phyloP scores from a whole-genome alignment of 2,329 filamentous ascomycete genomes.

The Xylariaceae sp. region DNA sequence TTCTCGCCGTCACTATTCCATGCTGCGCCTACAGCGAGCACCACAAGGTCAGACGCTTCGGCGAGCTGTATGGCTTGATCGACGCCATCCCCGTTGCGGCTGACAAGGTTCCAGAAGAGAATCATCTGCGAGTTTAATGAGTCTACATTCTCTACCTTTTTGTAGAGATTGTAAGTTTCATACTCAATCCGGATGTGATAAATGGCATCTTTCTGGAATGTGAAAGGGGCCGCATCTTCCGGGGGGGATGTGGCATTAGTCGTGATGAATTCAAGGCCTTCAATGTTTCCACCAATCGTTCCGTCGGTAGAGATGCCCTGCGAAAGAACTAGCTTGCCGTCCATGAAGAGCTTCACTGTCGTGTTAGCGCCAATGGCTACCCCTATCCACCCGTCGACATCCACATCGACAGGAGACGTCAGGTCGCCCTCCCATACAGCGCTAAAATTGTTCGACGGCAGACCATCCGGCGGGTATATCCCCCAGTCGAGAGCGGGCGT shows the following conservation, averaged over 20 bases:
- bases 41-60: slow-evolving; percentile 33
- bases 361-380: slow-evolving; percentile 39
- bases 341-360: slow-evolving; percentile 36
- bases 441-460: slow-evolving; percentile 43
- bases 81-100: slow-evolving; percentile 28
- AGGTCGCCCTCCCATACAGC: slow-evolving; percentile 40
- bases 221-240: slow-evolving; percentile 35
- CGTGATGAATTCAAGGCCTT: slow-evolving; percentile 33
- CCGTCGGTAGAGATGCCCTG: slow-evolving; percentile 25
- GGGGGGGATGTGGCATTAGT: slow-evolving; percentile 36
- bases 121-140: slow-evolving; percentile 40
- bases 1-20: slow-evolving; percentile 44
- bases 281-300: slow-evolving; percentile 40
- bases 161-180: slow-evolving; percentile 38
- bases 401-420: slow-evolving; percentile 34
- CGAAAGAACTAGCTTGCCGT: slow-evolving; percentile 27
- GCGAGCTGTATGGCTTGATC: slow-evolving; percentile 35
- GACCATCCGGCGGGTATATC: slow-evolving; percentile 38
- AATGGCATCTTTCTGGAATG: slow-evolving; percentile 30
- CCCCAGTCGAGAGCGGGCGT: slow-evolving; percentile 41
- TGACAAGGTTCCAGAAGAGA: slow-evolving; percentile 44
- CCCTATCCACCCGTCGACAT: slow-evolving; percentile 40
- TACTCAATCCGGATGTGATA: slow-evolving; percentile 40
- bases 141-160: slow-evolving; percentile 36
- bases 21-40: slow-evolving; percentile 39